Base-by-base conservation (phyloP, 306 rosid species). In the Bauhinia variegata region DNA sequence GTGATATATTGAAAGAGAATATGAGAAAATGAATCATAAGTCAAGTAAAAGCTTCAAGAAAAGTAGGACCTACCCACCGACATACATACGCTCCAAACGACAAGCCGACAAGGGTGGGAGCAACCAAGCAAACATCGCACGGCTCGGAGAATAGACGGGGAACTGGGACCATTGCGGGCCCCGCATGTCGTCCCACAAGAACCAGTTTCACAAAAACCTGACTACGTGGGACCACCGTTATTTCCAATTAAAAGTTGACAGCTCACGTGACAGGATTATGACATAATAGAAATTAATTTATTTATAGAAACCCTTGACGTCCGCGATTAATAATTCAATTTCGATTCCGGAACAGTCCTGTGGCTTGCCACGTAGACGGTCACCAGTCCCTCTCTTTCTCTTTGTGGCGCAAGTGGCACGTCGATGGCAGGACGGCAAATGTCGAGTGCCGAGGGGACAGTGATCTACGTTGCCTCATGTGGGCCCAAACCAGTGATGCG, bases 21-120 rank as follows among this genome's bases (percentile, higher is more conserved):
- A 11, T 12, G 59, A 54, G 59, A 55, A 57, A 57, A 15, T 36
- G 63, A 57, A 11, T 6, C 17, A 17, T 5, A 16, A 47, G 31
- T 16, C 14, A 23, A 23, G 2, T 23, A 23, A 23, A 23, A 23
- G 28, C 28, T 23, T 23, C 28, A 23, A 23, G 28, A 23, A 23
- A 23, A 1, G 28, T 23, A 23, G 28, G 73, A 70, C 19, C 7
- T 13, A 31, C 15, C 4, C 19, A 2, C 2, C 28, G n/a, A 23
- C 28, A 23, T 1, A 30, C 32, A 11, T 38, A 31, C 51, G 34
- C 63, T 81, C 74, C 74, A 31, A 75, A 73, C 70, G 82, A 81
- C 89, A 81, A 70, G 14, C 85, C 83, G 90, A 82, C 90, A 79
- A 48, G 15, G 34, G 18, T 10, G 63, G 77, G 83, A 32, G 72